These are phyloP conservation scores for Gelatoporia subvermispora DNA, from an alignment of 768 basidiomycete species.

Conservation along the genomic window DNA sequence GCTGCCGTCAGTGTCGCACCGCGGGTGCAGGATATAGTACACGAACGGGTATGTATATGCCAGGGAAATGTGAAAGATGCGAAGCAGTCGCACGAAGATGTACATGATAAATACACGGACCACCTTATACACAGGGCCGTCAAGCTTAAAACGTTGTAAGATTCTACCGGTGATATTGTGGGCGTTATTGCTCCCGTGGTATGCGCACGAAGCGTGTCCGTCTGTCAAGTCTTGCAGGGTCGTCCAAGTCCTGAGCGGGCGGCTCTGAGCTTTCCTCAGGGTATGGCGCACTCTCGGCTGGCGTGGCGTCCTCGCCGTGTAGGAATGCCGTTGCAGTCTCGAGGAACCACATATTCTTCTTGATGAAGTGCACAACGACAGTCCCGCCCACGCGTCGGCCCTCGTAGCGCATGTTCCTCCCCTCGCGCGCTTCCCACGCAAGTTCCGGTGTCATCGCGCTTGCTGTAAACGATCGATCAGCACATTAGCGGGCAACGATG, in stretches of 20 bases:
- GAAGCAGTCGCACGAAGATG: too few relatives aligned
- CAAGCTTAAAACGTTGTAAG: too few relatives aligned
- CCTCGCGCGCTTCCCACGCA: constrained; percentile 73
- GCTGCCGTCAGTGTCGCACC: too few relatives aligned
- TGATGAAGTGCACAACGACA: constrained; percentile 94
- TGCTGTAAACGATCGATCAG: constrained; percentile 31
- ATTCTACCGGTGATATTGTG: too few relatives aligned
- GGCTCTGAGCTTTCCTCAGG: not conserved
- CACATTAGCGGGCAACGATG: not conserved
- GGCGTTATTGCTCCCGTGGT: not conserved
- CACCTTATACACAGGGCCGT: too few relatives aligned
- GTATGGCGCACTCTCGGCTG: constrained; percentile 27
- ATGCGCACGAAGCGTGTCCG: not conserved
- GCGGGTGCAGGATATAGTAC: too few relatives aligned
- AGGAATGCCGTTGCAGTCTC: constrained; percentile 89
- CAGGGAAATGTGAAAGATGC: too few relatives aligned
- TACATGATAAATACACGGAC: too few relatives aligned
- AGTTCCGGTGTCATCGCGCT: constrained; percentile 54
- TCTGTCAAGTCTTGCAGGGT: not conserved
- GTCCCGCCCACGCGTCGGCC: constrained; percentile 83
- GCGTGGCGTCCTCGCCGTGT: constrained; percentile 69
- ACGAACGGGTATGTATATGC: too few relatives aligned
- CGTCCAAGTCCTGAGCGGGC: not conserved
- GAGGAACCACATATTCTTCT: constrained; percentile 94
- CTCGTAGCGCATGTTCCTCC: constrained; percentile 58